Base-by-base conservation (phyloP, 164 flowering plant genomes). In the Brasenia schreberi region DNA sequence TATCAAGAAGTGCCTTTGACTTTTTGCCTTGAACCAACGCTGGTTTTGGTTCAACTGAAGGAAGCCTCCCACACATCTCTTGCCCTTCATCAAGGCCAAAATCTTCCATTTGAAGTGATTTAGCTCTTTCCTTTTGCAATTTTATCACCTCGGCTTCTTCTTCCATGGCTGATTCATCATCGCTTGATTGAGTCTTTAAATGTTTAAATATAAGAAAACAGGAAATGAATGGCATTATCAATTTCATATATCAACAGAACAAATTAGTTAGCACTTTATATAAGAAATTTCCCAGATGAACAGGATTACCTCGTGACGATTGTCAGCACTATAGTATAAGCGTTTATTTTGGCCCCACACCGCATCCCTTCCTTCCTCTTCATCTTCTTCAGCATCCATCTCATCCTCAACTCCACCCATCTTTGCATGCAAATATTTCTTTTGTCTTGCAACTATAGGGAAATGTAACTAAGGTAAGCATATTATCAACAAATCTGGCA, bases 361-460 rank as follows among this genome's bases (percentile, higher is more conserved):
- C 63, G 62, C 67, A 42, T 53, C 73, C 62, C 73, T 71, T 27
- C 72, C 76, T 65, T 83, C 84, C 43, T 82, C 71, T 11, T 67
- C 70, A 18, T 66, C 81, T 6, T 89, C 89, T 23, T 86, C 86
- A 53, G 59, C 76, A 71, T 81, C 93, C 85, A 80, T 74, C 68
- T 86, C 96, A 78, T 94, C 97, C 68, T 86, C 96, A 71, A 79
- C 85, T 53, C 83, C 88, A 66, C 97, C 96, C 67, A 70, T 67
- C 78, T 83, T 89, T 69, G 75, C 79, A 61, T 71, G 73, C 59
- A 89, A 63, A 74, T 63, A 78, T 64, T 83, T 91, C 58, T 85
- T 81, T 64, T 77, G 81, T 76, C 80, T 80, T 67, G 42, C 74
- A 72, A 90, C 98, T 93, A 68, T 44, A 67, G 16, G 44, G 33